Evolutionary conservation across 2,329 filamentous ascomycete genomes (phyloP), one percentile per base, ranked within the genome.

Genomic region (Botrytis elliptica): DNA sequence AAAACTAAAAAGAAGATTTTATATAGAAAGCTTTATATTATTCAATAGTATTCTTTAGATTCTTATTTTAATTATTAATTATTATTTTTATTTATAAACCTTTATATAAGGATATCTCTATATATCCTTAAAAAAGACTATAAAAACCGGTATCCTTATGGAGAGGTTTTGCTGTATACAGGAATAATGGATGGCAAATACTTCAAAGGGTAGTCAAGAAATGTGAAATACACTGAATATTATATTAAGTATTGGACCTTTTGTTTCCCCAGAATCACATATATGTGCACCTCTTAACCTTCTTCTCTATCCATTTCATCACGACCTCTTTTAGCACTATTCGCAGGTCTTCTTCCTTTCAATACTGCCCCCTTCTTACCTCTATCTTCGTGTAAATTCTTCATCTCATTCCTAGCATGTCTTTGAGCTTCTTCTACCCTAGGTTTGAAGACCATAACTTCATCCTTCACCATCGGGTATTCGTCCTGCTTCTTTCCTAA

Each of bases 381-480:
- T 75, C 87, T 88, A 80, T 90, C 89, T 76, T 97, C 93, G 72
- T 92, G 88, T 77, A 95, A 81, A 72, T 89, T 87, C 85, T 95
- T 96, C 91, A 97, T 93, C 83, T 97, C 91, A 72, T 87, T 89
- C 68, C 92, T 89, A 0, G 95, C 92, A 72, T 93, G 87, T 65
- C 93, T 87, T 82, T 97, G 94, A 0, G 95, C 95, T 82, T 97
- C 93, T 73, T 93, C 90, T 0, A 97, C 93, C 2, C 93, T 87
- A 72, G 89, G 85, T 77, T 90, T 90, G 82, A 97, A 91, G 0
- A 95, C 87, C 89, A 97, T 92, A 0, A 95, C 93, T 81, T 97
- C 93, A 29, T 96, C 93, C 84, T 94, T 93, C 66, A 91, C 88
- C 0, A 89, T 86, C 12, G 88, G 84, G 79, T 92, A 92, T 80